Conservation (phyloP, 78 protist genomes). For the Guillardia theta region DNA sequence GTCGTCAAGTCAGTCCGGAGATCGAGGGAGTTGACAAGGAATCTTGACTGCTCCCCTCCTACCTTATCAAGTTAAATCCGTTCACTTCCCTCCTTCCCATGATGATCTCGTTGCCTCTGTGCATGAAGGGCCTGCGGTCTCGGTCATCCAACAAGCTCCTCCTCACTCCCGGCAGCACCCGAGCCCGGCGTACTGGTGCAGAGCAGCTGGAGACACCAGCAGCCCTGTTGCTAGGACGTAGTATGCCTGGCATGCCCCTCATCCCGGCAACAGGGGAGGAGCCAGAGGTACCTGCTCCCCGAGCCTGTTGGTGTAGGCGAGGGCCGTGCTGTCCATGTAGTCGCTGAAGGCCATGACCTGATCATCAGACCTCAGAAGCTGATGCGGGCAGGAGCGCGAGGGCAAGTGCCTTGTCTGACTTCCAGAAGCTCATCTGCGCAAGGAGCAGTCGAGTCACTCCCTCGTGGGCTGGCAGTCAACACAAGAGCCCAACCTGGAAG, state of each 20-base stretch:
- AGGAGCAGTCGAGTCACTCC: no score
- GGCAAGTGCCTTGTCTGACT: neutral
- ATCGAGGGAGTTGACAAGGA: neutral
- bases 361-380: neutral
- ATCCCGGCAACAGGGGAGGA: neutral
- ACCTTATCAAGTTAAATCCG: neutral
- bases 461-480: no score
- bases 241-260: neutral
- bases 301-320: conserved; percentile 24
- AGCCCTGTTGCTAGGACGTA: conserved; percentile 10
- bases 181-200: conserved; percentile 32
- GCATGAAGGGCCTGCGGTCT: neutral
- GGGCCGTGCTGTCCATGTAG: neutral
- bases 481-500: neutral
- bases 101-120: conserved; percentile 2
- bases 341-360: neutral
- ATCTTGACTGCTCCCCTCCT: no score
- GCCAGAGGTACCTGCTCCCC: conserved; percentile 4
- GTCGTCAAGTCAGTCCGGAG: neutral
- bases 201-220: neutral
- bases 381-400: neutral
- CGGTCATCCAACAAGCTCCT: neutral
- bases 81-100: conserved; percentile 8
- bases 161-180: no score
- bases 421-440: conserved; percentile 2